Evolutionary conservation across 2,329 filamentous ascomycete genomes (phyloP).

Genomic region (Xylaria sp.): DNA sequence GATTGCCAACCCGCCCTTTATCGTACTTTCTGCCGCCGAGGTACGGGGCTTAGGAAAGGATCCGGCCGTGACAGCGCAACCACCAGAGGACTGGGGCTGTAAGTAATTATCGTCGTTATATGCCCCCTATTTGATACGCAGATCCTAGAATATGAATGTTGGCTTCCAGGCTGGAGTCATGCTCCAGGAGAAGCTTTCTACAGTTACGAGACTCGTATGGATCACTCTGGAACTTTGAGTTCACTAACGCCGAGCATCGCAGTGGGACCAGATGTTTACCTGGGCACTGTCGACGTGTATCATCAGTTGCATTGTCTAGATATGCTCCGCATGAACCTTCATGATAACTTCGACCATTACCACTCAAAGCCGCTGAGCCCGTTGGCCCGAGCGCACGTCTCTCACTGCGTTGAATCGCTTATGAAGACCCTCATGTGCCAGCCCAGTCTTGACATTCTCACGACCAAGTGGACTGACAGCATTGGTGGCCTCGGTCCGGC

Average conservation of each 20-base stretch:
- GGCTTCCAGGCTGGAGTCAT: too few species aligned
- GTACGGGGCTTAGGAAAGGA: neutral
- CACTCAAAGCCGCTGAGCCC: neutral
- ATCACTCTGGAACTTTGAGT: too few species aligned
- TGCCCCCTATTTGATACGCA: too few species aligned
- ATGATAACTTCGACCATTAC: neutral
- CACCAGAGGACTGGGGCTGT: slow-evolving; percentile 1
- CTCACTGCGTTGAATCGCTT: neutral
- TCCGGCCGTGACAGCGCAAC: neutral
- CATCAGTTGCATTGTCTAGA: neutral
- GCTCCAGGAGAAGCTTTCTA: too few species aligned
- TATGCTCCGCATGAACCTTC: neutral
- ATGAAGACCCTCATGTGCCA: slow-evolving; percentile 6
- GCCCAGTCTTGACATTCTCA: neutral
- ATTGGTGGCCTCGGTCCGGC: neutral
- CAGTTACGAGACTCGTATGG: too few species aligned
- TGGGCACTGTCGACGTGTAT: neutral
- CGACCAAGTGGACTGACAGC: neutral
- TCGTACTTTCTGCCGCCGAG: neutral
- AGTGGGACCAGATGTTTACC: neutral
- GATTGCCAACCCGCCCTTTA: neutral
- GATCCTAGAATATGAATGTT: too few species aligned
- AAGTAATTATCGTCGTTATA: too few species aligned
- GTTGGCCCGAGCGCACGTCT: neutral
- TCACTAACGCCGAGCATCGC: too few species aligned